phyloP scores from a whole-genome alignment of 2,329 filamentous ascomycete species.

The Penicillium sp. region DNA sequence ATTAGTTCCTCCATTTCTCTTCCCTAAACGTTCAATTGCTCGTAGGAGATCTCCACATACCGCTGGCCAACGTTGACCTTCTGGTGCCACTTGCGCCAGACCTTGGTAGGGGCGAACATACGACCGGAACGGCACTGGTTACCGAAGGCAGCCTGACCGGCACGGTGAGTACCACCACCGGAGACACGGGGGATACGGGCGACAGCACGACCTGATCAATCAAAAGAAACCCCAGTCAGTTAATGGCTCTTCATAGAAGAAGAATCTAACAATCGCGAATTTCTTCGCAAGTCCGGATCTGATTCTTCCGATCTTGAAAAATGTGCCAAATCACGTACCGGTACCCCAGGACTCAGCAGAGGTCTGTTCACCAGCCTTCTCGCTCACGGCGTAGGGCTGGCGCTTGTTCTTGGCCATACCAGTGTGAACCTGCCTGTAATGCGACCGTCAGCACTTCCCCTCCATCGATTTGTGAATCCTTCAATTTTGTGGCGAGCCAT shows the following conservation, averaged over 20 bases:
- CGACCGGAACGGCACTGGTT: constrained; percentile 99
- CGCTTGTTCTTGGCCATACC: constrained; percentile 99
- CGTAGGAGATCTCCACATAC: constrained; percentile 52
- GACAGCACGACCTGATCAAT: constrained; percentile 80
- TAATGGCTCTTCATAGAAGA: neutral
- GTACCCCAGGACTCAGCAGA: constrained; percentile 99
- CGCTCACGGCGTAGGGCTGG: constrained; percentile 98
- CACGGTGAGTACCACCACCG: constrained; percentile 99
- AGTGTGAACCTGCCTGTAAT: constrained; percentile 73
- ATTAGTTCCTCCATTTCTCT: constrained; percentile 14
- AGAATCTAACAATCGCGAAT: neutral
- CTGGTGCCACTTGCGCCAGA: constrained; percentile 99
- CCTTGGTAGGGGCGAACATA: constrained; percentile 99
- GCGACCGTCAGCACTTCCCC: constrained; percentile 36
- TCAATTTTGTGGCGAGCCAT: constrained; percentile 40
- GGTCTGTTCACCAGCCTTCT: constrained; percentile 99
- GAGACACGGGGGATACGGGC: constrained; percentile 99
- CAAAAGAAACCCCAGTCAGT: constrained; percentile 12
- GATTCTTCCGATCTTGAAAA: constrained; percentile 24
- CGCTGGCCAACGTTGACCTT: constrained; percentile 99
- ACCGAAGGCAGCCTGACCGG: constrained; percentile 99
- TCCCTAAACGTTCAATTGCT: neutral
- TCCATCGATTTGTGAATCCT: constrained; percentile 13
- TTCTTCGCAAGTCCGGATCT: constrained; percentile 6
- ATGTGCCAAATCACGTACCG: constrained; percentile 61